Evolutionary conservation across 306 rosid genomes (phyloP).

Genomic region (Mucuna pruriens): DNA sequence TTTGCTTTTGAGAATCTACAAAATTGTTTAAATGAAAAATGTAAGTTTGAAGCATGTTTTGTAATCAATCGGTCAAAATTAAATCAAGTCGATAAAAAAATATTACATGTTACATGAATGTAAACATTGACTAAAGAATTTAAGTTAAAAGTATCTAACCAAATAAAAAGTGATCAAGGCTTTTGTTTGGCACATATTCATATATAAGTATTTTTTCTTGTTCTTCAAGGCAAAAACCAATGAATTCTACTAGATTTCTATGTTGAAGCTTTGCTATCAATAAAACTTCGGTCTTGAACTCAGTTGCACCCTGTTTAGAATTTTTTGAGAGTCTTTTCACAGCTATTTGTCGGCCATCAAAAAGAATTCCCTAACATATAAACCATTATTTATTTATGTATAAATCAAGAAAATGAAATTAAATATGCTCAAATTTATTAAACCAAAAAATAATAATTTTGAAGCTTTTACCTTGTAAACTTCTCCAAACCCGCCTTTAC

Average conservation of each 20-base stretch:
- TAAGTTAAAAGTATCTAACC: constrained; percentile 17
- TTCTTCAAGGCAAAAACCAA: constrained; percentile 55
- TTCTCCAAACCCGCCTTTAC: constrained; percentile 4
- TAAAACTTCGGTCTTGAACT: constrained; percentile 52
- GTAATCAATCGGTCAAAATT: neutral
- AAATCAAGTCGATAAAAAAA: neutral
- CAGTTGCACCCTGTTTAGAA: constrained; percentile 49
- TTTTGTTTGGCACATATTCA: constrained; percentile 27
- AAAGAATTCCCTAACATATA: constrained; percentile 10
- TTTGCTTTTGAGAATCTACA: constrained; percentile 27
- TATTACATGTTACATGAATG: neutral
- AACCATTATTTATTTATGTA: neutral
- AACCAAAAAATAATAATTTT: neutral
- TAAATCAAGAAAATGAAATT: neutral
- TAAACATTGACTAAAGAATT: neutral
- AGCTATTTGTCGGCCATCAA: constrained; percentile 43
- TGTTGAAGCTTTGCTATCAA: constrained; percentile 57
- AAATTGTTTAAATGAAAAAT: neutral
- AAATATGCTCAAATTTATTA: neutral
- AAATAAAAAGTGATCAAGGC: constrained; percentile 38
- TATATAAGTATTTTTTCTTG: constrained; percentile 54
- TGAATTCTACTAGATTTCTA: constrained; percentile 49
- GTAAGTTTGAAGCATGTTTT: neutral
- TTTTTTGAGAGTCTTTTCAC: constrained; percentile 46
- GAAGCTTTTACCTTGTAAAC: neutral